Evolutionary conservation across 257 asterid species (phyloP).

Genomic region (Perilla frutescens): DNA sequence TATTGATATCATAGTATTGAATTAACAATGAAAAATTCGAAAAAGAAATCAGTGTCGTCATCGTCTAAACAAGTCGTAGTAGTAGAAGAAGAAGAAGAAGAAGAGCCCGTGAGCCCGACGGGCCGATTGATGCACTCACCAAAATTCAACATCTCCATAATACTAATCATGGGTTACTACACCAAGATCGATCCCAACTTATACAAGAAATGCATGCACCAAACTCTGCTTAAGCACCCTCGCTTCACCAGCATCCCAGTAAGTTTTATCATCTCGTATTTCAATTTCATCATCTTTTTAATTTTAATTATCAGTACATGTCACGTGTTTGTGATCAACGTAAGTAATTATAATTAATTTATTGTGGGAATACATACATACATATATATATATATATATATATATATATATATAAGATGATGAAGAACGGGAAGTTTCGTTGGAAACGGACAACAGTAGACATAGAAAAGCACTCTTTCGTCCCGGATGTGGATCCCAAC

Average conservation of each 20-base stretch:
- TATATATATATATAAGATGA: background rate
- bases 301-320: background rate
- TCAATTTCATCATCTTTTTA: background rate
- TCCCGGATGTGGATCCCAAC: slow-evolving; percentile 37
- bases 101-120: slow-evolving; percentile 51
- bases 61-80: background rate
- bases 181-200: slow-evolving; percentile 37
- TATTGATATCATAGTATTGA: background rate
- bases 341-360: too few relatives aligned
- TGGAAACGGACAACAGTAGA: slow-evolving; percentile 46
- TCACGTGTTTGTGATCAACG: background rate
- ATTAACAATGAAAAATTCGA: background rate
- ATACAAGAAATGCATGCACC: slow-evolving; percentile 34
- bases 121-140: slow-evolving; percentile 48
- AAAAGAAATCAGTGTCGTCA: background rate
- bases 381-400: too few relatives aligned
- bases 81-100: background rate
- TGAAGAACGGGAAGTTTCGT: slow-evolving; percentile 25
- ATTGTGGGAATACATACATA: too few relatives aligned
- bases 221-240: slow-evolving; percentile 51
- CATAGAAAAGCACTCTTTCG: slow-evolving; percentile 40
- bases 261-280: background rate
- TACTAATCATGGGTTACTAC: slow-evolving; percentile 43
- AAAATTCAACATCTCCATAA: slow-evolving; percentile 34
- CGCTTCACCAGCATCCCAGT: slow-evolving; percentile 55